Base-by-base conservation (phyloP, 257 asterid species). In the Nicotiana obtusifolia region DNA sequence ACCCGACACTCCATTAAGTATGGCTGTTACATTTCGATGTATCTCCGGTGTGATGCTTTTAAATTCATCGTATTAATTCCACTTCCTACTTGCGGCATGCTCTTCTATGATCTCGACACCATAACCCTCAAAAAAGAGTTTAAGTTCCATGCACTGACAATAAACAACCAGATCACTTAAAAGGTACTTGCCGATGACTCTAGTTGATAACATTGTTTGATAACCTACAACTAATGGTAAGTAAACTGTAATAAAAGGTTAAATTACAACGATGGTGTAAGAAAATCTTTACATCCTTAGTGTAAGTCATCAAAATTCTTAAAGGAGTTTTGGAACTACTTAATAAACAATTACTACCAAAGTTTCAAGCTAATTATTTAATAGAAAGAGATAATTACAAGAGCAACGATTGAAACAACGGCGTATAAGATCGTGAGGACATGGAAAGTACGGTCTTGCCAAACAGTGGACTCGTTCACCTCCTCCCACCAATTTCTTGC, bases 371-470 rank as follows among this genome's bases (percentile, higher is more conserved):
- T 31, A 37, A 14, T 3, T 10, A 75, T 61, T 71, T 59, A 65
- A 37, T 16, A 31, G 26, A 31, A 81, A 7, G 52, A 10, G 49
- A 13, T 3, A 64, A 67, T 76, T 90, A 95, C 99, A 57, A 93
- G 89, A 76, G 99, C 99, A 84, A 93, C 89, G 33, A 64, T 84
- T 82, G 97, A 92, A 62, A 95, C 95, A 87, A 88, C 83, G 81
- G 97, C 99, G 73, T 88, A 95, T 56, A 95, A 91, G 4, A 82
- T 88, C 52, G 98, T 91, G 56, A 95, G 95, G 20, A 85, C 82
- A 81, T 88, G 93, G 83, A 92, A 95, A 35, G 90, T 91, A 28
- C 92, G 90, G 91, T 91, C 97, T 84, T 95, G 99, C 99, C 99
- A 95, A 54, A 85, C 80, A 61, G 87, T 81, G 0, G 97, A 91